Conservation (phyloP, 805 yeast genomes). For the Clavispora asparagi region DNA sequence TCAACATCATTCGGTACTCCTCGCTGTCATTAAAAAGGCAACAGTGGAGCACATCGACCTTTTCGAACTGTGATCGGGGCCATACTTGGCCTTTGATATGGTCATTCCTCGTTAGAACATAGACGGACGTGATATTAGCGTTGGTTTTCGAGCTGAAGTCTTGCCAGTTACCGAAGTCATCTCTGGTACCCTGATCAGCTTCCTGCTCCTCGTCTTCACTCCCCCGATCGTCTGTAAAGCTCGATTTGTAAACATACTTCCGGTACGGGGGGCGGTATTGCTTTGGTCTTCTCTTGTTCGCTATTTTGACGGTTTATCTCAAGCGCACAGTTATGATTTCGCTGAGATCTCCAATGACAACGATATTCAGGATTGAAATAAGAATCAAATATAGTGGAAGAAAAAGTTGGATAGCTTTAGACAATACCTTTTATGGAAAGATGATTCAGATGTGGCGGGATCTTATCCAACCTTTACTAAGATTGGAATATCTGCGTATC, state of each 20-base stretch:
- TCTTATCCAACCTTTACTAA: background rate
- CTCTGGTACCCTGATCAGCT: constrained; percentile 8
- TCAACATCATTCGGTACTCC: constrained; percentile 14
- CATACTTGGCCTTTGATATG: constrained; percentile 28
- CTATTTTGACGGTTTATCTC: constrained; percentile 42
- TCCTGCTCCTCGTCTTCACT: constrained; percentile 9
- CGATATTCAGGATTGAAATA: background rate
- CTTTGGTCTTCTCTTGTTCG: constrained; percentile 83
- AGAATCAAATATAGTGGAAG: background rate
- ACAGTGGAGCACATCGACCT: constrained; percentile 42
- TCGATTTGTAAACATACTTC: constrained; percentile 58
- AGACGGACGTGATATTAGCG: constrained; percentile 26
- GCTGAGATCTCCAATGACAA: background rate
- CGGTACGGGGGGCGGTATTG: constrained; percentile 76
- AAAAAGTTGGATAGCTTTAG: background rate
- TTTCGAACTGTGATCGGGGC: constrained; percentile 49
- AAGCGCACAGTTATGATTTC: background rate
- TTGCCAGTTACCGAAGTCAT: constrained; percentile 17
- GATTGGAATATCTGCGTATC: background rate
- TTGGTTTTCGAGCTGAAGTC: constrained; percentile 23
- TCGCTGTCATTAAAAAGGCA: constrained; percentile 23
- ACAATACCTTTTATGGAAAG: background rate
- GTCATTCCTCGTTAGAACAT: constrained; percentile 25
- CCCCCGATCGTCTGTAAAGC: constrained; percentile 20
- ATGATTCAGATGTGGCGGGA: background rate